Base-by-base conservation (phyloP, 2,329 filamentous ascomycete genomes). In the Amphichorda felina region DNA sequence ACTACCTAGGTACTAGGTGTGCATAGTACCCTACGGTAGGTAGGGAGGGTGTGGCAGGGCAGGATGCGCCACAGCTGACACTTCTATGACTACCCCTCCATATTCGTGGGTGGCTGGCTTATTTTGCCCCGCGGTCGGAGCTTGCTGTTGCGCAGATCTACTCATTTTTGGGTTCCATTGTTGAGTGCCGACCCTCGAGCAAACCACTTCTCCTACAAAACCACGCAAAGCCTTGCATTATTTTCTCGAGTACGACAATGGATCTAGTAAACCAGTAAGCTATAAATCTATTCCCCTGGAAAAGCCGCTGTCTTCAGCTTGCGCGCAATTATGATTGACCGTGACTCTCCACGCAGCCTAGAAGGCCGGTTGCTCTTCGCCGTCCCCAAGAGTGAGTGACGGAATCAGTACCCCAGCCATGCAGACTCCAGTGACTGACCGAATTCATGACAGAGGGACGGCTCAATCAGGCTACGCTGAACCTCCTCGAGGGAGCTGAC, bases 361-460 rank as follows among this genome's bases (percentile, higher is more conserved):
- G 86, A 91, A 69, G 88, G 89, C 54, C 82, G 91, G 45, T 73
- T 96, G 38, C 75, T 96, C 43, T 95, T 98, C 56, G 91, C 91
- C 42, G 85, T 98, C n/a, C 91, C 91, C 41, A 98, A 98, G 67
- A 98, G 86, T 88, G 66, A 68, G 83, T 76, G 38, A 24, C n/a
- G n/a, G n/a, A 25, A 10, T 13, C 11, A 36, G 17, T 21, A 5
- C 36, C 29, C 22, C 8, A 8, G 34, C 18, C 24, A n/a, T n/a
- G n/a, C n/a, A n/a, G n/a, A n/a, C n/a, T n/a, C n/a, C n/a, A 15
- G 9, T 14, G 28, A 14, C 28, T 30, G 36, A 35, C 41, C 34
- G 34, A 32, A 33, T 37, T 34, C 40, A 26, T 17, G 29, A 28
- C 52, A 94, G 87, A 98, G 81, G 91, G 91, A 44, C 84, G 91